Percentiles rank a stretch among this genome's conserved stretches.
These are phyloP conservation scores for Aspergillus melleus DNA, from an alignment of 2,329 filamentous ascomycete genomes.

Conservation along the genomic window DNA sequence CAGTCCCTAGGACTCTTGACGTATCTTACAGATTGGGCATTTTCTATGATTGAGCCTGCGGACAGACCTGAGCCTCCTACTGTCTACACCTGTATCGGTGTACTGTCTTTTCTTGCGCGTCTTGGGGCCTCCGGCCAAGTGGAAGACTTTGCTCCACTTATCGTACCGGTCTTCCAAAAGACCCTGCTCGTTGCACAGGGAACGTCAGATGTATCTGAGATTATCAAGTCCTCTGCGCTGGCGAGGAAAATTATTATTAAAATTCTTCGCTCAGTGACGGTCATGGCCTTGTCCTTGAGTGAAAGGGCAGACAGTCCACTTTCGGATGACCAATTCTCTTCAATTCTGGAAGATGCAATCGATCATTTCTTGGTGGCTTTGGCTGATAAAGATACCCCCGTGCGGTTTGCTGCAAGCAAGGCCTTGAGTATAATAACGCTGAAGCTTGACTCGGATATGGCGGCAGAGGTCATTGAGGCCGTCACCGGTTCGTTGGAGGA, in stretches of 20 bases:
- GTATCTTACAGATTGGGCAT: conserved; percentile 68
- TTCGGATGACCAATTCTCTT: conserved; percentile 39
- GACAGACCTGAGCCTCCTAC: conserved; percentile 44
- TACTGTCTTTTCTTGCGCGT: conserved; percentile 76
- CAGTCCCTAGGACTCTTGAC: conserved; percentile 70
- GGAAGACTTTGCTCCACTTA: conserved; percentile 68
- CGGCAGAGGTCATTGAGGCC: conserved; percentile 80
- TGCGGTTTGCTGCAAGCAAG: conserved; percentile 88
- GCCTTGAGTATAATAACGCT: conserved; percentile 83
- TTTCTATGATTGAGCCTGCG: conserved; percentile 58
- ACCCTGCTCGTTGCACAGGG: conserved; percentile 61
- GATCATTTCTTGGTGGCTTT: conserved; percentile 76
- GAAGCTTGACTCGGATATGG: conserved; percentile 77
- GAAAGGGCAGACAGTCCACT: conserved; percentile 31
- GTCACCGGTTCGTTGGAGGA: conserved; percentile 70
- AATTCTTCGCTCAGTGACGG: conserved; percentile 71
- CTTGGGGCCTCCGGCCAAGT: conserved; percentile 71
- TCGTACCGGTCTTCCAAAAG: conserved; percentile 65
- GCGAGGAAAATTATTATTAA: conserved; percentile 83
- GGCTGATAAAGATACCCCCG: conserved; percentile 85
- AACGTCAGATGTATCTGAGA: conserved; percentile 50
- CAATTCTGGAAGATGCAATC: conserved; percentile 75
- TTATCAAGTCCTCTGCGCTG: conserved; percentile 70
- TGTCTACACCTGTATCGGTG: conserved; percentile 75
- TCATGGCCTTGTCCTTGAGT: conserved; percentile 61